Evolutionary conservation across 805 yeast genomes (phyloP), one percentile per base, ranked within the genome.

Genomic region (Nakazawaea anatomiae): DNA sequence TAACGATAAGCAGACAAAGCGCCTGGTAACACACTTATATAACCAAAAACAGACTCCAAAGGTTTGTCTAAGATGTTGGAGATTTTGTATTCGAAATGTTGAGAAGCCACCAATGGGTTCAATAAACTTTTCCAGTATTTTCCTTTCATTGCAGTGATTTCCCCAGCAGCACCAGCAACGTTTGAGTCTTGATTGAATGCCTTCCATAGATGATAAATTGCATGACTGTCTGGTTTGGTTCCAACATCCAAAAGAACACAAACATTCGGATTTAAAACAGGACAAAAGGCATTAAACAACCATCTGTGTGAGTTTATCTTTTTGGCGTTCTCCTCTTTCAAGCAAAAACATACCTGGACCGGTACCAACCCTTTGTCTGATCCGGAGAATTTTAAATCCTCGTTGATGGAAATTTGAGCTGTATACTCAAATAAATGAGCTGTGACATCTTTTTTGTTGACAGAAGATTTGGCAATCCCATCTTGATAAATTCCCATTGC

Each of bases 111-210:
- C 52, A 92, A 69, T 8, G 99, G 98, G 66, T 92, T 92, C 27
- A 88, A 65, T 54, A 94, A 72, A 56, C 91, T 89, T 28, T 71
- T 60, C 79, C 97, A 89, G 31, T 83, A 86, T 59, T 83, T 87
- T 42, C 99, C 99, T 60, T 89, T 90, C 88, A 92, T 85, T 0
- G 98, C 89, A 55, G 87, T 87, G 63, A 94, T 91, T 67, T 94
- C 98, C 55, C 99, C 99, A 11, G 98, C 97, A 1, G 96, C 99
- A 55, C 99, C 99, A 0, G 97, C 99, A 48, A 94, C 96, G 60
- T 92, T 91, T 1, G 97, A 90, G 64, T 94, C 97, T 58, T 83
- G 78, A 66, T 94, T 99, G 67, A 94, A 94, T 0, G 97, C 96
- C 67, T 94, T 94, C 99, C 99, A 94, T 53, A 94, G 73, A 59